phyloP scores from a whole-genome alignment of 78 protist genomes.

The Isochrysis galbana region DNA sequence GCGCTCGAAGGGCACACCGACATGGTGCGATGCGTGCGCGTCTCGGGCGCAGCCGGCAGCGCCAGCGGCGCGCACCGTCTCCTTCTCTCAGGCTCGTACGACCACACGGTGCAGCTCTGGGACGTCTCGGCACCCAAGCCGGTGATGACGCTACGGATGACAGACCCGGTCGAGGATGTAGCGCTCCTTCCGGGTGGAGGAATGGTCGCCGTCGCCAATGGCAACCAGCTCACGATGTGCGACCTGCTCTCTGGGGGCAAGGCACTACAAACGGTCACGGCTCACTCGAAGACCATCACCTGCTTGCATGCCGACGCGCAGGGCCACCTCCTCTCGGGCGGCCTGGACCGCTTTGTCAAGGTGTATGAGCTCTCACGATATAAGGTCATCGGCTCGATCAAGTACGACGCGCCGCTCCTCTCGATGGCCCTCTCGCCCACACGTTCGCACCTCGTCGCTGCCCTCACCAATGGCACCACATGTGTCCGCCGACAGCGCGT shows the following conservation, averaged over 20 bases:
- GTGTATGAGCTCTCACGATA: slow-evolving; percentile 23
- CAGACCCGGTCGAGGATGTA: slow-evolving; percentile 55
- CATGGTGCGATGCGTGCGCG: slow-evolving; percentile 27
- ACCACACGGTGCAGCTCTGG: slow-evolving; percentile 66
- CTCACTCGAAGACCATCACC: slow-evolving; percentile 64
- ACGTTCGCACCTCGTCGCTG: slow-evolving; percentile 36
- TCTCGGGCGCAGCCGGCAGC: slow-evolving; percentile 19
- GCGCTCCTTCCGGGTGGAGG: slow-evolving; percentile 48
- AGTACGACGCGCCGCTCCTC: slow-evolving; percentile 44
- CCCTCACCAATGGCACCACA: background rate
- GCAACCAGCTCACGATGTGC: slow-evolving; percentile 20
- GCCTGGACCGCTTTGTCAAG: slow-evolving; percentile 55
- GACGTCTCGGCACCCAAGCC: slow-evolving; percentile 10
- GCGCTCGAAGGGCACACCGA: slow-evolving; percentile 13
- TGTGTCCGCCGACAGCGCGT: background rate
- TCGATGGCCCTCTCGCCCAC: slow-evolving; percentile 37
- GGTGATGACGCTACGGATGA: slow-evolving; percentile 45
- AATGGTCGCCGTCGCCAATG: slow-evolving; percentile 11
- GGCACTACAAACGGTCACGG: background rate
- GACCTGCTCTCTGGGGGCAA: slow-evolving; percentile 50
- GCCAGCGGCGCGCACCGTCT: background rate
- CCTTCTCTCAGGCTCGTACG: slow-evolving; percentile 43
- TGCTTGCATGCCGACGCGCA: background rate
- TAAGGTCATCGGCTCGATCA: slow-evolving; percentile 27
- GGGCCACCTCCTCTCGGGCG: slow-evolving; percentile 34